These are phyloP conservation scores for Cladosporium sphaerospermum DNA, from an alignment of 2,329 filamentous ascomycete genomes.

Conservation along the genomic window DNA sequence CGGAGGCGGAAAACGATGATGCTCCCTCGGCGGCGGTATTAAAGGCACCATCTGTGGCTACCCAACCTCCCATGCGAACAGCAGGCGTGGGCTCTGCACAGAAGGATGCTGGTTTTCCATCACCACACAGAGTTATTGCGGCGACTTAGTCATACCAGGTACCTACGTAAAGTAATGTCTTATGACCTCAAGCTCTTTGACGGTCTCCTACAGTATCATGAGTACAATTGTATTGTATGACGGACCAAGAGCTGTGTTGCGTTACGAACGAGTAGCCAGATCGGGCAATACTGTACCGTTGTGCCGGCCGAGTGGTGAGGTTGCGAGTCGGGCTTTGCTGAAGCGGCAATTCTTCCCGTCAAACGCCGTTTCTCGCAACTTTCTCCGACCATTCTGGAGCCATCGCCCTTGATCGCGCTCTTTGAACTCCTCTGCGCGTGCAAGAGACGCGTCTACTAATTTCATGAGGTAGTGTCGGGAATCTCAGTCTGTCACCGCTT, in stretches of 20 bases:
- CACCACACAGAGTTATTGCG: conserved; percentile 1
- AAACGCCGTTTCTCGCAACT: neutral
- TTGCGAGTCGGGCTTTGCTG: neutral
- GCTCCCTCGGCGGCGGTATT: neutral
- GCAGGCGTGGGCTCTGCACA: conserved; percentile 1
- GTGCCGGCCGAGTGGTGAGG: too few relatives aligned
- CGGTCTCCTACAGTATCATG: neutral
- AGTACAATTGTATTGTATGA: neutral
- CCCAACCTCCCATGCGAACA: conserved; percentile 8
- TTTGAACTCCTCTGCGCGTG: too few relatives aligned
- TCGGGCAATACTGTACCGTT: too few relatives aligned
- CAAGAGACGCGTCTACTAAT: too few relatives aligned
- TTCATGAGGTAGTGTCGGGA: too few relatives aligned
- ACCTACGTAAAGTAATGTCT: neutral
- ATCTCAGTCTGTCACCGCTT: neutral
- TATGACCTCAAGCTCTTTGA: neutral
- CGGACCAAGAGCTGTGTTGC: too few relatives aligned
- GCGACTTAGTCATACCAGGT: neutral
- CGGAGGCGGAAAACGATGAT: conserved; percentile 4
- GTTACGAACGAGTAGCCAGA: too few relatives aligned
- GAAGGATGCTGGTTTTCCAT: conserved; percentile 3
- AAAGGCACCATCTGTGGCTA: neutral
- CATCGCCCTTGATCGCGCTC: too few relatives aligned
- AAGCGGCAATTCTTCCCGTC: neutral
- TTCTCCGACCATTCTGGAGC: neutral